phyloP scores from a whole-genome alignment of 257 asterid species.

The Linderniella brevidens region DNA sequence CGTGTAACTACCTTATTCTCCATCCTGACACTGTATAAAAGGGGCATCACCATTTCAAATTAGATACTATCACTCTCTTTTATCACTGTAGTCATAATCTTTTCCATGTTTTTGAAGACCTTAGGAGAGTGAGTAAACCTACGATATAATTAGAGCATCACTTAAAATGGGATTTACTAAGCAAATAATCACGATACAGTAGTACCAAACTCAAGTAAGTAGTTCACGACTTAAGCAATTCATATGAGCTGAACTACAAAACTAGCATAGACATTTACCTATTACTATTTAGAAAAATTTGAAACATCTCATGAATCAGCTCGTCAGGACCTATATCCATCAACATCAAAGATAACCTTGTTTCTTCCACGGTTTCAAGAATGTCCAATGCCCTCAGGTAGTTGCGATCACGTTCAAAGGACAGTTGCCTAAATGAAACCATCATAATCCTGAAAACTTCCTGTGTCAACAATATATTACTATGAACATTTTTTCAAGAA shows the following conservation, averaged over 20 bases:
- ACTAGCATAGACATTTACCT: conserved; percentile 18
- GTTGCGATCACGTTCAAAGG: conserved; percentile 18
- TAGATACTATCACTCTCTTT: conserved; percentile 37
- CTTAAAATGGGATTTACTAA: conserved; percentile 8
- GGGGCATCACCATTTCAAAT: conserved; percentile 31
- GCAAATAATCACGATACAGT: background rate
- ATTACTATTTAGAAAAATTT: conserved; percentile 21
- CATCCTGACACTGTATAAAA: conserved; percentile 37
- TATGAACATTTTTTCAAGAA: background rate
- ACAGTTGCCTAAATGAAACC: conserved; percentile 25
- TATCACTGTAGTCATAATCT: conserved; percentile 32
- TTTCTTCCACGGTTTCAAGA: conserved; percentile 28
- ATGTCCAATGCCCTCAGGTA: conserved; percentile 20
- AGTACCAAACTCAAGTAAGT: background rate
- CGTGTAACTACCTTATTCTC: conserved; percentile 24
- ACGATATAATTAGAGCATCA: conserved; percentile 10
- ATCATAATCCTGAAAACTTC: conserved; percentile 19
- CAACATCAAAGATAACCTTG: conserved; percentile 24
- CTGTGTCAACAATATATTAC: conserved; percentile 17
- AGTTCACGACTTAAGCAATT: background rate
- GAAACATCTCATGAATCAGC: conserved; percentile 29
- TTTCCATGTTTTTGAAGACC: conserved; percentile 27
- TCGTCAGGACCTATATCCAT: conserved; percentile 23
- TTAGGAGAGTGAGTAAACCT: conserved; percentile 29
- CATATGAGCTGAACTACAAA: background rate